These are phyloP conservation scores for Pugionium dolabratum DNA, from an alignment of 345 rosid genomes.

Conservation along the genomic window DNA sequence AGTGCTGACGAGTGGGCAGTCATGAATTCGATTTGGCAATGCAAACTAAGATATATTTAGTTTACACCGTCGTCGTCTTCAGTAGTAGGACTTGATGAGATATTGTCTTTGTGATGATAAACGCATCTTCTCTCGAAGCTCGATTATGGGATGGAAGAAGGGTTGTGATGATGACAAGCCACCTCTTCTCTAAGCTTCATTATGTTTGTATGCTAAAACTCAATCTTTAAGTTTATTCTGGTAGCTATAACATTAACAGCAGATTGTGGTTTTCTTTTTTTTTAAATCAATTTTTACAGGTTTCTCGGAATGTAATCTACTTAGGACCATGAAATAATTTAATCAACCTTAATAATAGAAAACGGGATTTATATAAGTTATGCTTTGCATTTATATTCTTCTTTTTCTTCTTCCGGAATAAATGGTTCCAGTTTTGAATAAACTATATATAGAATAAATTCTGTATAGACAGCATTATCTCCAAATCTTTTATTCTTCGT, in stretches of 20 bases:
- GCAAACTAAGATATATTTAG: not conserved
- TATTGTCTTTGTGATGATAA: not conserved
- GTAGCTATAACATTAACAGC: too few relatives aligned
- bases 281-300: not conserved
- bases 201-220: too few relatives aligned
- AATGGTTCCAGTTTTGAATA: slow-evolving; percentile 19
- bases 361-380: not conserved
- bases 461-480: slow-evolving; percentile 10
- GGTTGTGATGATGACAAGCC: too few relatives aligned
- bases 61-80: not conserved
- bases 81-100: slow-evolving; percentile 7
- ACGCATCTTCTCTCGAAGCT: not conserved
- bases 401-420: slow-evolving; percentile 20
- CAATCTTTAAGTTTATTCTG: too few relatives aligned
- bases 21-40: not conserved
- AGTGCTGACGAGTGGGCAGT: not conserved
- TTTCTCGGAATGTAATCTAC: not conserved
- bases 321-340: not conserved
- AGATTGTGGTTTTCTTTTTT: too few relatives aligned
- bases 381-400: not conserved
- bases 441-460: slow-evolving; percentile 31
- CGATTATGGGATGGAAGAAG: slow-evolving; percentile 1
- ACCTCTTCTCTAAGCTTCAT: too few relatives aligned
- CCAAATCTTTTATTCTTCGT: not conserved
- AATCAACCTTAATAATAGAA: slow-evolving; percentile 11